phyloP scores from a whole-genome alignment of 768 basidiomycete species.

The Auricularia sp. region DNA sequence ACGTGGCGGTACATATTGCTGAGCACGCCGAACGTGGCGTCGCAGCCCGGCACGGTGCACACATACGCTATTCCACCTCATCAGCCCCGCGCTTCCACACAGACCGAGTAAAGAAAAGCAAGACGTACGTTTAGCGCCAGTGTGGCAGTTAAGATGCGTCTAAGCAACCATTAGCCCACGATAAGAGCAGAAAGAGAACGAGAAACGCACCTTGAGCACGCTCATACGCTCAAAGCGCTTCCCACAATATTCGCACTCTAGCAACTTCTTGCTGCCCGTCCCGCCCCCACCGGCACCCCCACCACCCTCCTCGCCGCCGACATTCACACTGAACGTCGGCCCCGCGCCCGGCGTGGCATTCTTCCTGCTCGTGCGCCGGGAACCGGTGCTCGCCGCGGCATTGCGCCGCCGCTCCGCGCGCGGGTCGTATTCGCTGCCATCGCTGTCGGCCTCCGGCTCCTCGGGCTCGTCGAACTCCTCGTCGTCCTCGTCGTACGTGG shows the following conservation, averaged over 20 bases:
- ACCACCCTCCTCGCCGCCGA: too few species aligned
- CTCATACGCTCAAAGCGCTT: not conserved
- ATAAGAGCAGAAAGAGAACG: too few species aligned
- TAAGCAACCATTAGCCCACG: too few species aligned
- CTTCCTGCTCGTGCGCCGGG: not conserved
- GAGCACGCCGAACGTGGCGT: not conserved
- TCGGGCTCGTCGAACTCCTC: not conserved
- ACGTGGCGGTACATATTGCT: slow-evolving; percentile 1
- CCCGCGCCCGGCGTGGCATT: too few species aligned
- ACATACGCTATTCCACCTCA: not conserved
- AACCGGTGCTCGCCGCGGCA: not conserved
- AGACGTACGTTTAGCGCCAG: not conserved
- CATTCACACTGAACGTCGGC: too few species aligned
- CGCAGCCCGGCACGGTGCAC: not conserved
- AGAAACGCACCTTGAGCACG: not conserved
- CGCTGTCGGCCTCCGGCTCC: not conserved
- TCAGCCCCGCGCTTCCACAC: not conserved
- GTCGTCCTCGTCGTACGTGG: not conserved
- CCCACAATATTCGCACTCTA: not conserved
- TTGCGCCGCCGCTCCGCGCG: not conserved
- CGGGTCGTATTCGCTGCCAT: not conserved
- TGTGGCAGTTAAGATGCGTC: slow-evolving; percentile 1
- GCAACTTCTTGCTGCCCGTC: not conserved
- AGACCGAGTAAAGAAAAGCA: not conserved
- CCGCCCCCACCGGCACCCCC: too few species aligned